These are phyloP conservation scores for Udeniomyces megalosporus DNA, from an alignment of 768 basidiomycete species.

Conservation along the genomic window DNA sequence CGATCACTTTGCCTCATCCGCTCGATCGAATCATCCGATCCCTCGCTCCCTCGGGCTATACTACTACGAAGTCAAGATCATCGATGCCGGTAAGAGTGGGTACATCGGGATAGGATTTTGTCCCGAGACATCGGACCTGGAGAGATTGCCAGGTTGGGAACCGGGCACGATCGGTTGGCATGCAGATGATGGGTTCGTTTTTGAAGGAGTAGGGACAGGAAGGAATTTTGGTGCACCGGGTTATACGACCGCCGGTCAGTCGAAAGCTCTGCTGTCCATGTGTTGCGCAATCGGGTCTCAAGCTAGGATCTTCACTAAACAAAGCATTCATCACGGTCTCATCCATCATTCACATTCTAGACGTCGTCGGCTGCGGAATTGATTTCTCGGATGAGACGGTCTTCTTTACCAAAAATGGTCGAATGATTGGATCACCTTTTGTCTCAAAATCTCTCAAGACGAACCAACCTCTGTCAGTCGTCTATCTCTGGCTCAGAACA, in stretches of 20 bases:
- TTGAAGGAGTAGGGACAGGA: slow-evolving; percentile 39
- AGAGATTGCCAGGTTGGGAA: slow-evolving; percentile 29
- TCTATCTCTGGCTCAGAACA: neutral
- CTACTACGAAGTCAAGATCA: slow-evolving; percentile 80
- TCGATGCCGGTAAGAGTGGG: slow-evolving; percentile 63
- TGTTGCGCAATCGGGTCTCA: neutral
- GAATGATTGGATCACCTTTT: slow-evolving; percentile 22
- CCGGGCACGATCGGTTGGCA: slow-evolving; percentile 28
- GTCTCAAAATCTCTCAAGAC: too few species aligned
- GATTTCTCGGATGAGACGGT: slow-evolving; percentile 60
- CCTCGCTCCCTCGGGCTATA: slow-evolving; percentile 79
- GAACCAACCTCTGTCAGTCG: too few species aligned
- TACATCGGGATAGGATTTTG: slow-evolving; percentile 37
- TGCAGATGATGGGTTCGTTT: slow-evolving; percentile 27
- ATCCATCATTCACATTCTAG: slow-evolving; percentile 25
- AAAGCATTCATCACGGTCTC: neutral
- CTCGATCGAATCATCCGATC: slow-evolving; percentile 57
- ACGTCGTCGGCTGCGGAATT: slow-evolving; percentile 80
- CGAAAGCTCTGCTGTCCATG: neutral
- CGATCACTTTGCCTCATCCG: slow-evolving; percentile 71
- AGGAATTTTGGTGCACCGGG: slow-evolving; percentile 78
- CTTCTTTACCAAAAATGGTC: slow-evolving; percentile 83
- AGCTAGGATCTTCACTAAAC: too few species aligned
- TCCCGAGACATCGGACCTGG: slow-evolving; percentile 17
- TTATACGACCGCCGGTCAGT: slow-evolving; percentile 34